A percentile compares a stretch with the other conserved stretches of the same genome.
Evolutionary conservation across 2,329 filamentous ascomycete genomes (phyloP).

Genomic region (Metarhizium sp.): DNA sequence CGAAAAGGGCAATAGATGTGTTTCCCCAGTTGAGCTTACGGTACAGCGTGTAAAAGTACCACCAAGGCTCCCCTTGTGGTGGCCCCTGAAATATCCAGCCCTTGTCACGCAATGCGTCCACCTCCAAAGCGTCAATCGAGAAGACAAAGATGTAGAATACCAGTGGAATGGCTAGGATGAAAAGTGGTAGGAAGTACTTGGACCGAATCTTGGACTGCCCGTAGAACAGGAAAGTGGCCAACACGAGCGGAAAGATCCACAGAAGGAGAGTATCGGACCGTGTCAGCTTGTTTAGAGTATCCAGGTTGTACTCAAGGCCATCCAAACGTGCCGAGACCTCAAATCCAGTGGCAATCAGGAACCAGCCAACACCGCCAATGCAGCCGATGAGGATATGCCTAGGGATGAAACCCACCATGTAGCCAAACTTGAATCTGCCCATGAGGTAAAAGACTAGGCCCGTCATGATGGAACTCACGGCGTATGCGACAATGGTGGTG

Average conservation of each 20-base stretch:
- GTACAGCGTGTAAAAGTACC: conserved; percentile 95
- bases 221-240: conserved; percentile 69
- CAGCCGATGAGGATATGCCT: conserved; percentile 94
- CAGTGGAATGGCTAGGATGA: conserved; percentile 70
- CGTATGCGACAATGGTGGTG: conserved; percentile 87
- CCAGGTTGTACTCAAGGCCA: conserved; percentile 71
- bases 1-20: neutral
- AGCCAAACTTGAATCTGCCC: conserved; percentile 78
- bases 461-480: conserved; percentile 82
- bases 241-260: conserved; percentile 70
- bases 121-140: conserved; percentile 56
- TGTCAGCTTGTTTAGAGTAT: conserved; percentile 67
- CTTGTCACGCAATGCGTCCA: conserved; percentile 55
- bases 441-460: conserved; percentile 87
- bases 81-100: conserved; percentile 94
- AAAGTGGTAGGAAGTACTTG: conserved; percentile 78
- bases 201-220: conserved; percentile 68
- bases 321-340: conserved; percentile 87
- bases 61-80: conserved; percentile 81
- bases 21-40: conserved; percentile 42
- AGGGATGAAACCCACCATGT: conserved; percentile 93
- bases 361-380: conserved; percentile 95
- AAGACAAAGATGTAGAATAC: conserved; percentile 73
- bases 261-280: conserved; percentile 65
- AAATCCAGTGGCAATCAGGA: conserved; percentile 81